These are phyloP conservation scores for Microascus cirrosus DNA, from an alignment of 2,329 filamentous ascomycete genomes.

Conservation along the genomic window DNA sequence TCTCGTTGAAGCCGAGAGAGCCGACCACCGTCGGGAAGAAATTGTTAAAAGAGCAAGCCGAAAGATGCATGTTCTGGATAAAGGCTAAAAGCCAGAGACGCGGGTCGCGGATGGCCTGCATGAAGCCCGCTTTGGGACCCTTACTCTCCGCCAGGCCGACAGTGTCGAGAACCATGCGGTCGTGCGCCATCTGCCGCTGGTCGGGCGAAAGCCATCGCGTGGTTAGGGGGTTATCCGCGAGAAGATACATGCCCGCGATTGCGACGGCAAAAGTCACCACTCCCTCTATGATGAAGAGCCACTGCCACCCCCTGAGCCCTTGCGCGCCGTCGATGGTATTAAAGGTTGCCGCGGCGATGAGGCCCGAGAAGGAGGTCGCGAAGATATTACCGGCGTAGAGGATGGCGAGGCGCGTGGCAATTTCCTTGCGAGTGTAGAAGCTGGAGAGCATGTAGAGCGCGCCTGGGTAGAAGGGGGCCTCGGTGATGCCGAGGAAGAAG, in stretches of 20 bases:
- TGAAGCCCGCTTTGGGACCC: slow-evolving; percentile 29
- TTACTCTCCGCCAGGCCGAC: slow-evolving; percentile 22
- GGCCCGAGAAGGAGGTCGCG: slow-evolving; percentile 56
- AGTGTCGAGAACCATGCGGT: slow-evolving; percentile 31
- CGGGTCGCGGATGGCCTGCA: slow-evolving; percentile 35
- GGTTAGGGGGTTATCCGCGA: slow-evolving; percentile 33
- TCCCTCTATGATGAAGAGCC: slow-evolving; percentile 61
- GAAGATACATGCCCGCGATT: slow-evolving; percentile 17
- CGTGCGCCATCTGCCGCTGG: slow-evolving; percentile 31
- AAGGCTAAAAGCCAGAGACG: slow-evolving; percentile 40
- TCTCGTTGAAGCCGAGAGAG: slow-evolving; percentile 12
- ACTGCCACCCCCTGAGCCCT: slow-evolving; percentile 54
- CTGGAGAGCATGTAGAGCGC: slow-evolving; percentile 24
- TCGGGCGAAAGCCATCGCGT: slow-evolving; percentile 31
- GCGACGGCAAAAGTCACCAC: slow-evolving; percentile 24
- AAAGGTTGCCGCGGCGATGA: slow-evolving; percentile 53
- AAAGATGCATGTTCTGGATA: slow-evolving; percentile 45
- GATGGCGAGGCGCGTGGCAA: slow-evolving; percentile 50
- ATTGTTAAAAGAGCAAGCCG: slow-evolving; percentile 30
- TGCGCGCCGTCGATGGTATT: slow-evolving; percentile 41
- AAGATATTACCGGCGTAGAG: slow-evolving; percentile 50
- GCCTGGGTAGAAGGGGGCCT: slow-evolving; percentile 22
- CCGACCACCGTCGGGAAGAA: slow-evolving; percentile 15
- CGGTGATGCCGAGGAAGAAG: slow-evolving; percentile 23
- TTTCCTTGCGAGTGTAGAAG: slow-evolving; percentile 54